A percentile compares a stretch with the other conserved stretches of the same genome.
Conservation (phyloP, 2,329 filamentous ascomycete species). For the Colletotrichum sojae region DNA sequence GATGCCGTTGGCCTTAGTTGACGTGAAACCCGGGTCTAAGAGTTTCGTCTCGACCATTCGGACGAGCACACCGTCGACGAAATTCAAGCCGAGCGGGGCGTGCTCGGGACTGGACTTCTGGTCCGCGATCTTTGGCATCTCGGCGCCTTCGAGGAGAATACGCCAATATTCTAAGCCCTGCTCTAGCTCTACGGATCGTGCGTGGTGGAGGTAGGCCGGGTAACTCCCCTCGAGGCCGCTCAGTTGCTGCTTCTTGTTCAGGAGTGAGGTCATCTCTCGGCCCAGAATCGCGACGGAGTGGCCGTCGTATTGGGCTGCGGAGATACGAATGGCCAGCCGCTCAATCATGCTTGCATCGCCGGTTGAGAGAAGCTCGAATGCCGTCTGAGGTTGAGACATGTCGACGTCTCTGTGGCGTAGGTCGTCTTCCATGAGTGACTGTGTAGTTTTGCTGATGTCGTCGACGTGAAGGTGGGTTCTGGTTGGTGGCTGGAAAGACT, state of each 20-base stretch:
- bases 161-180: slow-evolving; percentile 61
- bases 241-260: slow-evolving; percentile 51
- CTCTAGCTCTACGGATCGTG: slow-evolving; percentile 55
- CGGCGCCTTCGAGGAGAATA: slow-evolving; percentile 57
- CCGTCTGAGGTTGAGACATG: slow-evolving; percentile 7
- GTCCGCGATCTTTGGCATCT: slow-evolving; percentile 55
- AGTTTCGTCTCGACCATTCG: slow-evolving; percentile 5
- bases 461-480: slow-evolving; percentile 3
- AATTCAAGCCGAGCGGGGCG: neutral
- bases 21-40: neutral
- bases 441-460: neutral
- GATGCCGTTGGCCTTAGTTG: neutral
- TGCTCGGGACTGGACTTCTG: neutral
- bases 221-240: slow-evolving; percentile 46
- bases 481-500: slow-evolving; percentile 47
- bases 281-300: slow-evolving; percentile 60
- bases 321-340: slow-evolving; percentile 60
- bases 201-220: slow-evolving; percentile 61
- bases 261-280: slow-evolving; percentile 62
- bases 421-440: neutral
- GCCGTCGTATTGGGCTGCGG: slow-evolving; percentile 65
- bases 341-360: neutral
- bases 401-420: neutral
- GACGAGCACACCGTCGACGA: slow-evolving; percentile 21
- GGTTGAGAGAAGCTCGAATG: slow-evolving; percentile 14